phyloP scores from a whole-genome alignment of 1,139 yeast genomes.

The Taiozyma sp. region DNA sequence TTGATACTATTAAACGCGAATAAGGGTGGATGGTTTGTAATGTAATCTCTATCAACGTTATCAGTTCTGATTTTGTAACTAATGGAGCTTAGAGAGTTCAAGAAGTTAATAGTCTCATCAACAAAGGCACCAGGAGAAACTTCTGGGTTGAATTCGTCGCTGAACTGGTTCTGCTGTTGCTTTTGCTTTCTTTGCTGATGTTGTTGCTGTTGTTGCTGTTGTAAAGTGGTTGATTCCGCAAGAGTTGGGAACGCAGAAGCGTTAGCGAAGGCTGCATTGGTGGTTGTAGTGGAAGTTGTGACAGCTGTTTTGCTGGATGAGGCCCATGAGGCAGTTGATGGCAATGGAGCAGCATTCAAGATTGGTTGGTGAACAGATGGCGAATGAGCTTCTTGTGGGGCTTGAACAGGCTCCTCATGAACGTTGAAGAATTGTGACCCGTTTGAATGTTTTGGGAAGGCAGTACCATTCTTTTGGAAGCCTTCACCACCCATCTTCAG shows the following conservation, averaged over 20 bases:
- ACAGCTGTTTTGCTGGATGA: slow-evolving; percentile 34
- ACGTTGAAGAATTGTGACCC: slow-evolving; percentile 6
- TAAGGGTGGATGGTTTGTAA: slow-evolving; percentile 35
- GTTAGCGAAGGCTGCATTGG: slow-evolving; percentile 35
- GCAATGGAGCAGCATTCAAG: slow-evolving; percentile 23
- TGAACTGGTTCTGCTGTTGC: slow-evolving; percentile 20
- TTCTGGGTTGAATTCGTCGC: slow-evolving; percentile 29
- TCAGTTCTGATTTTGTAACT: slow-evolving; percentile 32
- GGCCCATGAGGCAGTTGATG: slow-evolving; percentile 32
- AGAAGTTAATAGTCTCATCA: slow-evolving; percentile 31
- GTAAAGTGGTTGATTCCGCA: slow-evolving; percentile 54
- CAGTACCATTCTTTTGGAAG: slow-evolving; percentile 25
- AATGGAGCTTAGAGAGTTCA: slow-evolving; percentile 25
- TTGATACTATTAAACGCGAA: slow-evolving; percentile 35
- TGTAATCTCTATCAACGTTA: slow-evolving; percentile 30
- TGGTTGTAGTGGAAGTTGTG: slow-evolving; percentile 27
- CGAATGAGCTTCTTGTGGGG: slow-evolving; percentile 17
- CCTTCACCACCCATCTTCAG: slow-evolving; percentile 49
- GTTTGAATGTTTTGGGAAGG: slow-evolving; percentile 8
- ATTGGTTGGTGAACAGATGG: slow-evolving; percentile 15
- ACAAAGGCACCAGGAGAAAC: slow-evolving; percentile 30
- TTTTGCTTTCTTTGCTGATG: slow-evolving; percentile 20
- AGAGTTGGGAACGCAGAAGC: slow-evolving; percentile 69
- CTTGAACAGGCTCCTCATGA: slow-evolving; percentile 3
- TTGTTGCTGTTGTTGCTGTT: slow-evolving; percentile 24